Conservation (phyloP, 495 filamentous ascomycete species). For the Aspergillus incahuasiensis region DNA sequence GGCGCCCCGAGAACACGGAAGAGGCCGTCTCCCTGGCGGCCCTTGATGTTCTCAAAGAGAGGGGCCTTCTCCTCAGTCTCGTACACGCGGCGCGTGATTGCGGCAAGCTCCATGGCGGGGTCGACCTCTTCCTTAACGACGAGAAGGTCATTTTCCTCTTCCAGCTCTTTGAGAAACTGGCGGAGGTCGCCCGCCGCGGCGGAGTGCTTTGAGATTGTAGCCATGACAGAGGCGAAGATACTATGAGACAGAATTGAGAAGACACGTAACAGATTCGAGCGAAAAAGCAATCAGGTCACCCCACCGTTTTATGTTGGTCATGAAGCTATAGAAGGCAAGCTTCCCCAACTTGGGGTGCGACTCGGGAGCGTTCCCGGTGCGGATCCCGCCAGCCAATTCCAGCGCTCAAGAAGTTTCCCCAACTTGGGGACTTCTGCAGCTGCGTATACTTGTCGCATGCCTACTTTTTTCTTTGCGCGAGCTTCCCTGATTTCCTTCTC, state of each 20-base stretch:
- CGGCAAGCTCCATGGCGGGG: conserved; percentile 30
- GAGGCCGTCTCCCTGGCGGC: conserved; percentile 23
- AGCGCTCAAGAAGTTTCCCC: no score
- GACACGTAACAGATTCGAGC: not conserved
- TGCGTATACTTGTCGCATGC: no score
- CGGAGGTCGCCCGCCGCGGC: conserved; percentile 16
- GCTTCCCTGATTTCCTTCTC: no score
- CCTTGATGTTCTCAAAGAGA: conserved; percentile 36
- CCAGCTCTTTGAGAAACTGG: conserved; percentile 26
- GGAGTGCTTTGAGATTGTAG: not conserved
- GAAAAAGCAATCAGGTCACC: not conserved
- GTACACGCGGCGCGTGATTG: conserved; percentile 31
- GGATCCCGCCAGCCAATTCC: not conserved
- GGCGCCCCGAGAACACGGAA: conserved; percentile 37
- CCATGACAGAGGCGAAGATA: not conserved
- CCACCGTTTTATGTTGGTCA: not conserved
- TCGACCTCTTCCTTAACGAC: conserved; percentile 29
- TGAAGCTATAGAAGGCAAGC: not conserved
- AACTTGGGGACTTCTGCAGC: no score
- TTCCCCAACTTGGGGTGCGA: not conserved
- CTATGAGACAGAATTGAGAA: not conserved
- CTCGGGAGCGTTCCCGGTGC: not conserved
- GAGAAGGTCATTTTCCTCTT: conserved; percentile 30
- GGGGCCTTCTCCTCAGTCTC: conserved; percentile 34
- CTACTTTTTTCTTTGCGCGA: no score